These are phyloP conservation scores for Naganishia onofrii DNA, from an alignment of 768 basidiomycete genomes.

Conservation along the genomic window DNA sequence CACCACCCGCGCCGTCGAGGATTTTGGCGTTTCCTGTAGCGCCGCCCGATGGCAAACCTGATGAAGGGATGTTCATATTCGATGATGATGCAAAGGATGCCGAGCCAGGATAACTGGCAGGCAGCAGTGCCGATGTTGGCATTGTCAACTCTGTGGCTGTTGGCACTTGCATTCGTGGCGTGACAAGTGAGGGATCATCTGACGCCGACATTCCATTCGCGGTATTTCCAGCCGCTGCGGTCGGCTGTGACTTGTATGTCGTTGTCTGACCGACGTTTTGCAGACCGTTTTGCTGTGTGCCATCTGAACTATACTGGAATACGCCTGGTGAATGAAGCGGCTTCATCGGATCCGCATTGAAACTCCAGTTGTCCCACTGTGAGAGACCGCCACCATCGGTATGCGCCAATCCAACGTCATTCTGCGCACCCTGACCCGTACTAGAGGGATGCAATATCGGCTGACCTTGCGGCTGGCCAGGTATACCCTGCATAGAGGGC, in stretches of 20 bases:
- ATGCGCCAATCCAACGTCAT: constrained; percentile 10
- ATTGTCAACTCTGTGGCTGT: constrained; percentile 23
- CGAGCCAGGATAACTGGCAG: constrained; percentile 21
- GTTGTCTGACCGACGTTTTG: constrained; percentile 8
- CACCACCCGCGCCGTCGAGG: constrained; percentile 14
- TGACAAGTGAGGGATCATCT: not conserved
- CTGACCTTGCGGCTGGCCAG: constrained; percentile 2
- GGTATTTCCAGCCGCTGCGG: not conserved
- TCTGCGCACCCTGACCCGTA: not conserved
- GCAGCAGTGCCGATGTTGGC: constrained; percentile 33
- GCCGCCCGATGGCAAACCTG: not conserved
- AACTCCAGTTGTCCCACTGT: constrained; percentile 33
- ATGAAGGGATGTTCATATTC: constrained; percentile 16
- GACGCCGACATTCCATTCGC: not conserved
- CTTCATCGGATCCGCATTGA: constrained; percentile 15
- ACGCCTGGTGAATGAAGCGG: not conserved
- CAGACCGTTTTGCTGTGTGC: not conserved
- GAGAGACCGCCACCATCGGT: constrained; percentile 26
- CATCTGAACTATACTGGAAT: constrained; percentile 13
- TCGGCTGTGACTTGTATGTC: not conserved
- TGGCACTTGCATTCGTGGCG: not conserved
- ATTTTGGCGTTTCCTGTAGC: constrained; percentile 27
- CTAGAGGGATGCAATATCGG: not conserved
- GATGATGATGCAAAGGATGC: constrained; percentile 22
- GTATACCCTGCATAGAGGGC: not conserved